Base-by-base conservation (phyloP, 148 eudicot species). In the Cornus suecica region DNA sequence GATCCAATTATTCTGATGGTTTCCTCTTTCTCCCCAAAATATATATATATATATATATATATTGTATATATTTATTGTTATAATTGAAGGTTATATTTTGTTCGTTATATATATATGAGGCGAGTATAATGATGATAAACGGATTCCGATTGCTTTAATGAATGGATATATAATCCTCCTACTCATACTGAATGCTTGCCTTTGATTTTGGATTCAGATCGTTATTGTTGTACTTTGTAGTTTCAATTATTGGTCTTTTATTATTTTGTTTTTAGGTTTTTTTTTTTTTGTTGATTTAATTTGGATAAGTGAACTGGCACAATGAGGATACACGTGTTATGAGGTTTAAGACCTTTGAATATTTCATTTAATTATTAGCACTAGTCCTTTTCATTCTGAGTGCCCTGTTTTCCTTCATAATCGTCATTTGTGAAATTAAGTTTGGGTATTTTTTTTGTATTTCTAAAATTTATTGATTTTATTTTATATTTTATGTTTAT, bases 91-190 rank as follows among this genome's bases (percentile, higher is more conserved):
- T 45, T 0, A 37, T 16, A n/a, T 65, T 51, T 29, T 66, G 68
- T 23, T 66, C 29, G 14, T 26, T 48, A 64, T 34, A 34, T 34
- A 34, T 34, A 37, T 56, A 71, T 31, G 22, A 32, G 32, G 10
- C 29, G 71, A 32, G 72, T 71, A 72, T 78, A 54, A 34, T 72
- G 80, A 78, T 72, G 80, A 78, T 27, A 6, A 65, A 22, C 22
- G 14, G 22, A 54, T 72, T 66, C 76, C 76, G 52, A 58, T 37
- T 73, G 5, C 3, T 29, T 66, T 72, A 66, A 54, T 78, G 76
- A 78, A 70, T 60, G 80, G 76, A 78, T 78, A 54, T 23, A 34
- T 52, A 71, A 31, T n/a, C 80, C 80, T 78, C 80, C 80, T 78
- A 72, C 80, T 78, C 80, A 72, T 78, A 45, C 80, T 78, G 80